Percentiles rank a stretch among this genome's conserved stretches.
Conservation (phyloP, 169 alveolate genomes). For the Cryptosporidium tyzzeri region DNA sequence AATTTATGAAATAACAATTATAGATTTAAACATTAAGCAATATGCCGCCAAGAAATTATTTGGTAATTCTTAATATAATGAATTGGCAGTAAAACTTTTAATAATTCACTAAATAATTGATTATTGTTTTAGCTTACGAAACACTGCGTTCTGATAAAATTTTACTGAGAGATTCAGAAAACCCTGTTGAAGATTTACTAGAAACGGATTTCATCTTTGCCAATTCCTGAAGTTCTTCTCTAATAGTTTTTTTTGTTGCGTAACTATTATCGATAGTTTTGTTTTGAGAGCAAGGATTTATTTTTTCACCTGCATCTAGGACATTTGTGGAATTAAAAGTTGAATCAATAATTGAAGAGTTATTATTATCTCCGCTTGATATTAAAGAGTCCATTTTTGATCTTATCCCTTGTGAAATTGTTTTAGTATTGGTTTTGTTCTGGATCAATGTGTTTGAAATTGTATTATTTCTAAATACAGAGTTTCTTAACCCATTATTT, state of each 20-base stretch:
- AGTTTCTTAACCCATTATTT: background rate
- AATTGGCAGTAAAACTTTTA: background rate
- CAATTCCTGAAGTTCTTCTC: slow-evolving; percentile 18
- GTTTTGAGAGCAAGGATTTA: background rate
- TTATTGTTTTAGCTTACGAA: background rate
- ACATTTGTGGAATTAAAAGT: background rate
- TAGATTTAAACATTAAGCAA: slow-evolving; percentile 1
- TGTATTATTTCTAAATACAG: background rate
- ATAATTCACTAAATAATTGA: background rate
- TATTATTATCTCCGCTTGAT: background rate
- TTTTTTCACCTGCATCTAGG: background rate
- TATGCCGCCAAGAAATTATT: slow-evolving; percentile 4
- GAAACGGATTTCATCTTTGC: slow-evolving; percentile 18
- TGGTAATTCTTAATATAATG: background rate
- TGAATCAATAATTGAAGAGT: background rate
- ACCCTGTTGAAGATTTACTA: slow-evolving; percentile 11
- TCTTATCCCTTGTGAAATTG: background rate
- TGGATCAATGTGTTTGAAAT: background rate
- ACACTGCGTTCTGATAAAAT: background rate
- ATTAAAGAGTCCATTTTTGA: background rate
- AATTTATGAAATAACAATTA: background rate
- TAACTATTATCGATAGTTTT: background rate
- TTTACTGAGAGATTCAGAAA: background rate
- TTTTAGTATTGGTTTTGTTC: background rate
- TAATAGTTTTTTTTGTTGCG: background rate